These are phyloP conservation scores for Fusarium haematococcum DNA, from an alignment of 2,329 filamentous ascomycete genomes.

Conservation along the genomic window DNA sequence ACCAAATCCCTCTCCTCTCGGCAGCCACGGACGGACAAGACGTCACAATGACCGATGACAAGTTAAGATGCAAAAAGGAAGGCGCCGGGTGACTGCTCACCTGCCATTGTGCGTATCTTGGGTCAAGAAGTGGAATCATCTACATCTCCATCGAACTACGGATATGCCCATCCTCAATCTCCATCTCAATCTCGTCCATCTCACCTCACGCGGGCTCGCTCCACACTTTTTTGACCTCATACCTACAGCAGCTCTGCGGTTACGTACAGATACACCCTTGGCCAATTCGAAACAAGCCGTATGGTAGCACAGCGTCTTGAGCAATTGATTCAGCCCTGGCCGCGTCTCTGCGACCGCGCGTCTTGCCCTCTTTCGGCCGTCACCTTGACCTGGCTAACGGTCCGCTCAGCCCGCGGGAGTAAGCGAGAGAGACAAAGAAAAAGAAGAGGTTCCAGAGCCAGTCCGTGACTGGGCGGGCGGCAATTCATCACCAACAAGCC, in stretches of 20 bases:
- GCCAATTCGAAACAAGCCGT: constrained; percentile 24
- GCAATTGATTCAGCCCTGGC: constrained; percentile 10
- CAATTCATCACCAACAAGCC: constrained; percentile 11
- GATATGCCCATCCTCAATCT: neutral
- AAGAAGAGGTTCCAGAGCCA: constrained; percentile 3
- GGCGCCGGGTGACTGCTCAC: constrained; percentile 23
- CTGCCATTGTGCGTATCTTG: constrained; percentile 27
- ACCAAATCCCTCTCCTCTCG: constrained; percentile 7
- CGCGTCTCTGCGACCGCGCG: constrained; percentile 8
- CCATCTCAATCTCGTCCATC: constrained; percentile 14
- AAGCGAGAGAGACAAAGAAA: constrained; percentile 6
- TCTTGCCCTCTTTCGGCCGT: neutral
- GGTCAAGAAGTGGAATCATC: neutral
- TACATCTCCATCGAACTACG: constrained; percentile 11
- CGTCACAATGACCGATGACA: neutral
- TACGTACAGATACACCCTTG: constrained; percentile 13
- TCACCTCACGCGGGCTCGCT: constrained; percentile 15
- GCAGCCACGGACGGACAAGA: constrained; percentile 12
- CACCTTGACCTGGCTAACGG: constrained; percentile 2
- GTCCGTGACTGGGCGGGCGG: constrained; percentile 18
- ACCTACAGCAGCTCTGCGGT: constrained; percentile 3
- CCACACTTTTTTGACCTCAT: constrained; percentile 16
- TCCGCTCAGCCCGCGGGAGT: constrained; percentile 27
- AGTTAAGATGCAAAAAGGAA: constrained; percentile 8
- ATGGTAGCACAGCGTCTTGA: constrained; percentile 17